These are phyloP conservation scores for Thymus mandschuricus DNA, from an alignment of 257 asterid species.

Conservation along the genomic window DNA sequence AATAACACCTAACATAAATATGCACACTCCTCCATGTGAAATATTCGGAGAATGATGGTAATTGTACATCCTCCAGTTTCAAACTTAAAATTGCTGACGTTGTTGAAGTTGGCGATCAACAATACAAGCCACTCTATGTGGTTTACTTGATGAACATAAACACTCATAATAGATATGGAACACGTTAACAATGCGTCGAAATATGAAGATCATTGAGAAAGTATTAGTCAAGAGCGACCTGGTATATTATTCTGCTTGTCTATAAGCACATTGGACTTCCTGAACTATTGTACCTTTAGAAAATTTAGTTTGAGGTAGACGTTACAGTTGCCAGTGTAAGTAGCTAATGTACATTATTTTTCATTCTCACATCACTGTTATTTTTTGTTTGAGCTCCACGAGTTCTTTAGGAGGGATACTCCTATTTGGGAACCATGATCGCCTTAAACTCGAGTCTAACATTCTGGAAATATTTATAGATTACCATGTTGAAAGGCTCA, in stretches of 20 bases:
- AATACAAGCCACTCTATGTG: conserved; percentile 35
- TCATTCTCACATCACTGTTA: background rate
- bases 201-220: conserved; percentile 39
- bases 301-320: background rate
- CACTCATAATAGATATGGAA: conserved; percentile 55
- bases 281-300: background rate
- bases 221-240: conserved; percentile 29
- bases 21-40: too few relatives aligned
- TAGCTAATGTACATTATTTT: background rate
- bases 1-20: too few relatives aligned
- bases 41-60: conserved; percentile 24
- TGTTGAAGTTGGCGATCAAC: conserved; percentile 17
- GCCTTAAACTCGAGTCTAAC: too few relatives aligned
- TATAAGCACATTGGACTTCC: background rate
- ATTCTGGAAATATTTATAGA: too few relatives aligned
- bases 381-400: conserved; percentile 38
- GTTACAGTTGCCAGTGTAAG: background rate
- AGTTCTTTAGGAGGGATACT: too few relatives aligned
- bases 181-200: conserved; percentile 37
- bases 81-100: conserved; percentile 28
- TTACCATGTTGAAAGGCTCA: too few relatives aligned
- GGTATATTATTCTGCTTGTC: conserved; percentile 38
- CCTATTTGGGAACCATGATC: too few relatives aligned
- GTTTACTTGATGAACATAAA: conserved; percentile 48
- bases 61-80: conserved; percentile 22